Evolutionary conservation across 257 asterid genomes (phyloP).

Genomic region (Rhazya stricta): DNA sequence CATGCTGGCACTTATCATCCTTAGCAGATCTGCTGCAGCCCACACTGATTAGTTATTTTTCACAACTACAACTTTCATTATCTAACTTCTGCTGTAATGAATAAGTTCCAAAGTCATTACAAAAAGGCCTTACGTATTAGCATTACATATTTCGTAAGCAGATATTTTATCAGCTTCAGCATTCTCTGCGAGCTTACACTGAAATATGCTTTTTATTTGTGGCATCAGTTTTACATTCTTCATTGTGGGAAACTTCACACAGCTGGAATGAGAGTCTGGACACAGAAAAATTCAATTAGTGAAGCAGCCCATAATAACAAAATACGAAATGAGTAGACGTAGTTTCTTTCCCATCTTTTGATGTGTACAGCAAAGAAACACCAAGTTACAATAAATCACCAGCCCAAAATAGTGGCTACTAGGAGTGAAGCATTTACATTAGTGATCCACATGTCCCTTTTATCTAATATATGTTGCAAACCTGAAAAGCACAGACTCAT

Average conservation of each 20-base stretch:
- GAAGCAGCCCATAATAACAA: not conserved
- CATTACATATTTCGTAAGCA: constrained; percentile 5
- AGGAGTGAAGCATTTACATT: not conserved
- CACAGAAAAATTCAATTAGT: not conserved
- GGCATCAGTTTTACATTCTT: not conserved
- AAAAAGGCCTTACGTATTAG: constrained; percentile 9
- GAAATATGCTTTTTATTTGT: constrained; percentile 3
- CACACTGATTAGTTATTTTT: not conserved
- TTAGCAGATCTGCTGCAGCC: constrained; percentile 28
- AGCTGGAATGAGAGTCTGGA: constrained; percentile 29
- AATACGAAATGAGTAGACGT: not conserved
- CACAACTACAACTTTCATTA: not conserved
- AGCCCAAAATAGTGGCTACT: not conserved
- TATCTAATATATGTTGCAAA: not conserved
- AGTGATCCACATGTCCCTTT: not conserved
- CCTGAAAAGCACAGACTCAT: not conserved
- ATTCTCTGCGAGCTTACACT: not conserved
- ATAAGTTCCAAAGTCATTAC: not conserved
- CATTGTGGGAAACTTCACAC: constrained; percentile 18
- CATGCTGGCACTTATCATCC: constrained; percentile 20
- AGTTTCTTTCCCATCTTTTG: not conserved
- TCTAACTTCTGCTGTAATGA: not conserved
- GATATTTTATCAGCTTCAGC: constrained; percentile 9
- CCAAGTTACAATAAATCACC: not conserved
- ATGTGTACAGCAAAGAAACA: not conserved